These are phyloP conservation scores for Neonectria neomacrospora DNA, from an alignment of 2,329 filamentous ascomycete species.

Conservation along the genomic window DNA sequence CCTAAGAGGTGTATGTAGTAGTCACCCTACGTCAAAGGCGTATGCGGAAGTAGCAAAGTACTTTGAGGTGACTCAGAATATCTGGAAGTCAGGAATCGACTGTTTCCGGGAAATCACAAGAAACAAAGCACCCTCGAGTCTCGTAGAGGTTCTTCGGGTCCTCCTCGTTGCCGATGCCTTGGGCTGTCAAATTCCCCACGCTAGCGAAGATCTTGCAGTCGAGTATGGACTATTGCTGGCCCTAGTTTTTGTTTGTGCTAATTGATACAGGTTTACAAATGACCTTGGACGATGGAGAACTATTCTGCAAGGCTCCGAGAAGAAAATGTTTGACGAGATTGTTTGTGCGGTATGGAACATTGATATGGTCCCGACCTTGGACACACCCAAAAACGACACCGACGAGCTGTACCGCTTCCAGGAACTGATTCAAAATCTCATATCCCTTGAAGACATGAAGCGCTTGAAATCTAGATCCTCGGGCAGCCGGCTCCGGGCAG, in stretches of 20 bases:
- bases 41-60: constrained; percentile 19
- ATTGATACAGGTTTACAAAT: constrained; percentile 38
- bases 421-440: constrained; percentile 38
- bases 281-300: constrained; percentile 44
- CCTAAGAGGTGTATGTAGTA: constrained; percentile 17
- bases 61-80: constrained; percentile 13
- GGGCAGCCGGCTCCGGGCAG: constrained; percentile 30
- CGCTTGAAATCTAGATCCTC: constrained; percentile 10
- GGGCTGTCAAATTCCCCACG: constrained; percentile 22
- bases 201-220: constrained; percentile 11
- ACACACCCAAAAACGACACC: constrained; percentile 1
- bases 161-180: constrained; percentile 40
- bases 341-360: constrained; percentile 38
- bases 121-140: constrained; percentile 25
- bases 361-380: not conserved
- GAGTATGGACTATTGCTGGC: constrained; percentile 21
- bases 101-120: constrained; percentile 31
- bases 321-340: constrained; percentile 40
- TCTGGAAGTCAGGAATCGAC: constrained; percentile 31
- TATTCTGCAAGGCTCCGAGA: constrained; percentile 30
- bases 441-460: constrained; percentile 27
- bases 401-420: constrained; percentile 33
- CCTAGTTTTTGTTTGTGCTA: not conserved
- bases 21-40: not conserved
- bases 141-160: constrained; percentile 28